Evolutionary conservation across 257 asterid species (phyloP).

Genomic region (Salvia miltiorrhiza): DNA sequence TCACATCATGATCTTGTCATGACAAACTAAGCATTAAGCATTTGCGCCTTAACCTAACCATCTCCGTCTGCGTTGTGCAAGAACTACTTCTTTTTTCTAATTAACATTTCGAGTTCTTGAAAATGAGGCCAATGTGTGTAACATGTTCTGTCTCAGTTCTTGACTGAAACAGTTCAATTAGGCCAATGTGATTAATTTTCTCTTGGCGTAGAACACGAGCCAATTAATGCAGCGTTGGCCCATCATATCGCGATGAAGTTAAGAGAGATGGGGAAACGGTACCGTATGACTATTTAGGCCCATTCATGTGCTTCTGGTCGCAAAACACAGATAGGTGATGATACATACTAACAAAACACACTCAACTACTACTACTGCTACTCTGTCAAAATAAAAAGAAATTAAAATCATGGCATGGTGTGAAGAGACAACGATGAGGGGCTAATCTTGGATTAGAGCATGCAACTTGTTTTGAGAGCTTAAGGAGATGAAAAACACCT

Average conservation of each 20-base stretch:
- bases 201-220: too few species aligned
- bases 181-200: too few species aligned
- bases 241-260: too few species aligned
- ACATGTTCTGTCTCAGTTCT: not conserved
- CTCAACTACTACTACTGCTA: not conserved
- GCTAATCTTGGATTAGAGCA: not conserved
- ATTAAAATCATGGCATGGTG: too few species aligned
- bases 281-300: constrained; percentile 31
- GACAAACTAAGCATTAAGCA: too few species aligned
- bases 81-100: too few species aligned
- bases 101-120: not conserved
- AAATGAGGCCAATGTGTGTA: not conserved
- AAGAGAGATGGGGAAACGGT: constrained; percentile 24
- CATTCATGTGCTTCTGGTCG: constrained; percentile 43
- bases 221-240: too few species aligned
- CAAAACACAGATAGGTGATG: constrained; percentile 25
- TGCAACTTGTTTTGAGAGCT: not conserved
- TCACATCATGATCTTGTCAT: too few species aligned
- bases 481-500: not conserved
- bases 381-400: too few species aligned
- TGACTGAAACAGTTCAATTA: not conserved
- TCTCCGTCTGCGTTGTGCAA: too few species aligned
- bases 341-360: constrained; percentile 12
- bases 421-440: not conserved
- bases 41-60: too few species aligned